These are phyloP conservation scores for Kondoa malvinella DNA, from an alignment of 768 basidiomycete genomes.

Conservation along the genomic window DNA sequence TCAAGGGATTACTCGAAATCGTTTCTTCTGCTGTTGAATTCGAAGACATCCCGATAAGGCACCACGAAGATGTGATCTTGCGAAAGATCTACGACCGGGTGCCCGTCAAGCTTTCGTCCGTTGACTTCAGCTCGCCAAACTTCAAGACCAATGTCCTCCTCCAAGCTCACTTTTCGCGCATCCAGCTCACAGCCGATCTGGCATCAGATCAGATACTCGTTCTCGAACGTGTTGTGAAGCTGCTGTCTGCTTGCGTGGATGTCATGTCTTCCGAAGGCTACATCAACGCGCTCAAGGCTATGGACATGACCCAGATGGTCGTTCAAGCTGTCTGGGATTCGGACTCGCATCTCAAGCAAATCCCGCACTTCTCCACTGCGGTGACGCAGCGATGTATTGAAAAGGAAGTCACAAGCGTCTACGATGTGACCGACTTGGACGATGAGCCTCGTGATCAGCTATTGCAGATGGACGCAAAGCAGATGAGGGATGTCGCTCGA, in stretches of 20 bases:
- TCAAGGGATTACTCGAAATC: constrained; percentile 90
- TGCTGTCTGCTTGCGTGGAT: constrained; percentile 16
- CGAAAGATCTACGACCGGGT: constrained; percentile 60
- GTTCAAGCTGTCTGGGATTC: constrained; percentile 96
- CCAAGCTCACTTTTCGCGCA: constrained; percentile 88
- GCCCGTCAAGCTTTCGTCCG: constrained; percentile 66
- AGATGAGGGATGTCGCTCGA: constrained; percentile 86
- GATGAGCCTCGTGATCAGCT: constrained; percentile 68
- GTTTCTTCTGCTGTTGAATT: constrained; percentile 95
- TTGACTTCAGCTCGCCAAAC: constrained; percentile 81
- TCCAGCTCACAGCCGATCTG: constrained; percentile 80
- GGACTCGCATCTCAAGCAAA: constrained; percentile 84
- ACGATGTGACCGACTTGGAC: constrained; percentile 97
- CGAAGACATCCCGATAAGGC: constrained; percentile 81
- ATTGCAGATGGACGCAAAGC: constrained; percentile 62
- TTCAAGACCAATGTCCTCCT: constrained; percentile 97
- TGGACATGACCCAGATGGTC: constrained; percentile 98
- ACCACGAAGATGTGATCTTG: constrained; percentile 50
- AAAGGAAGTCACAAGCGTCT: constrained; percentile 69
- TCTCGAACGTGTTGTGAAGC: constrained; percentile 71
- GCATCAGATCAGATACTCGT: constrained; percentile 78
- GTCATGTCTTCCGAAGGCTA: constrained; percentile 96
- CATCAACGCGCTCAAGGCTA: constrained; percentile 82
- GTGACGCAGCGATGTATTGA: constrained; percentile 73
- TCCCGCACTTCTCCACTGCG: constrained; percentile 87